Conservation (phyloP, 2,329 filamentous ascomycete species). For the Botrytis cinerea region DNA sequence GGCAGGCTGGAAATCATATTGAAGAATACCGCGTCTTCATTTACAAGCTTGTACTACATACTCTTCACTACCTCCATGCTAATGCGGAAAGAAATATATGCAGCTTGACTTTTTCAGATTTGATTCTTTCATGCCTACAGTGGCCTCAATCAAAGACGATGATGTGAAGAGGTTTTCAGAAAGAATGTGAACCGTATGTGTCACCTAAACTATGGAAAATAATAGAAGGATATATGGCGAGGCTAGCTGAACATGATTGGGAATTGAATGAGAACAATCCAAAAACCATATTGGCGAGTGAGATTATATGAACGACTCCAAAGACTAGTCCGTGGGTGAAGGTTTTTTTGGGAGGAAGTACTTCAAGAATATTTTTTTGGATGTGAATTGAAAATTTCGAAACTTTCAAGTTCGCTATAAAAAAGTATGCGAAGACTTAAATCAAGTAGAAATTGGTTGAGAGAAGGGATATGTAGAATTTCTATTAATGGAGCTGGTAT, state of each 20-base stretch:
- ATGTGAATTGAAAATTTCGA: neutral
- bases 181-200: neutral
- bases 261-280: neutral
- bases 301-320: neutral
- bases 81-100: neutral
- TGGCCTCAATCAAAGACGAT: too few species aligned
- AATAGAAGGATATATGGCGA: neutral
- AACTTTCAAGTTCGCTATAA: too few species aligned
- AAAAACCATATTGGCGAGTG: neutral
- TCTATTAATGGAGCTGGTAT: too few species aligned
- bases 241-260: neutral
- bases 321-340: too few species aligned
- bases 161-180: too few species aligned
- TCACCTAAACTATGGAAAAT: neutral
- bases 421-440: too few species aligned
- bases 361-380: neutral
- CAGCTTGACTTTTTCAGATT: neutral
- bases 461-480: too few species aligned
- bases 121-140: neutral
- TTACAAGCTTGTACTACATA: rapidly evolving
- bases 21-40: neutral
- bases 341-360: neutral
- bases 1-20: rapidly evolving
- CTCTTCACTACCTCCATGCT: neutral
- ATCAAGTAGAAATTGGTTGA: too few species aligned